Evolutionary conservation across 306 rosid species (phyloP), one percentile per base, ranked within the genome.

Genomic region (Arachis stenosperma): DNA sequence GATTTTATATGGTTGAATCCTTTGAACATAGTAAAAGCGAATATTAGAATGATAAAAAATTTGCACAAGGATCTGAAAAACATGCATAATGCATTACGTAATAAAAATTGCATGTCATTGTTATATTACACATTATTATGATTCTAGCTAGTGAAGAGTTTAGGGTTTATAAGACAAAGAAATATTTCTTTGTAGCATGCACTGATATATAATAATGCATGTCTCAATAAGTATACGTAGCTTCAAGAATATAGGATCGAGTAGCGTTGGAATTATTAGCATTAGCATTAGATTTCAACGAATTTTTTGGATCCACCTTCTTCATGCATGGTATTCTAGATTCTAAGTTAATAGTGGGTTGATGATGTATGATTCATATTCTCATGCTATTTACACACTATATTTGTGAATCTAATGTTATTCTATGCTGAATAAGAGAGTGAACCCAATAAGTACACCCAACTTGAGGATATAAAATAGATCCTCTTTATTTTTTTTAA

Each of bases 221-320:
- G 50, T 42, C 30, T 54, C 12, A 61, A 61, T 27, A 30, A 51
- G 54, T 37, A 48, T 47, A 47, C 5, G 17, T 44, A 55, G 77
- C 53, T 64, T 78, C 4, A 48, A 51, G 78, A 79, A 79, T 73
- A 79, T 71, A 71, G 61, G n/a, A 55, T 30, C 8, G 33, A 47
- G 10, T 48, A 11, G 7, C 33, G 62, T 42, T 54, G 22, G 52
- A 39, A 76, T 68, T 50, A 69, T 68, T 51, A 8, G 52, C 50
- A 75, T 47, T 53, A 42, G 67, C 71, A 79, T 68, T 69, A 55
- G 67, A 61, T 80, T 69, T 64, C 12, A 22, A 22, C 2, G 79
- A 68, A 80, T 80, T 69, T 80, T 80, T 69, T 80, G 60, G 73
- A 78, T 65, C 82, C 69, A 78, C 68, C 3, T 46, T 54, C 5